These are phyloP conservation scores for Cairneyella variabilis DNA, from an alignment of 495 filamentous ascomycete species.

Conservation along the genomic window DNA sequence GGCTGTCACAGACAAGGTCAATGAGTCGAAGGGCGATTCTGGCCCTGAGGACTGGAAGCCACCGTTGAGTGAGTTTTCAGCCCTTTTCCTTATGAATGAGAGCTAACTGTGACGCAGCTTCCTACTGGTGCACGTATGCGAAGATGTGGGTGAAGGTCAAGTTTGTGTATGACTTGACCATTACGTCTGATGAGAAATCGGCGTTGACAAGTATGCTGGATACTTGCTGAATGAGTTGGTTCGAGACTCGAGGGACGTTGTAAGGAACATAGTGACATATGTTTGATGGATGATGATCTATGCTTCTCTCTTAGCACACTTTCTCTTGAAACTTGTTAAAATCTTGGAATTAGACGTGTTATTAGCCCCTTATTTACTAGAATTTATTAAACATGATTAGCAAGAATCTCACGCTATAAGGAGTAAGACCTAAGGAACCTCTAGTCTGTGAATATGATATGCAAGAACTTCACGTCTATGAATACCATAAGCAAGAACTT, in stretches of 20 bases:
- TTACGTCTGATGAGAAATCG: conserved; percentile 58
- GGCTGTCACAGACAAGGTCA: conserved; percentile 72
- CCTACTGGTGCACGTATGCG: conserved; percentile 74
- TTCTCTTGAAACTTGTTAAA: no score
- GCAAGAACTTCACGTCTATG: no score
- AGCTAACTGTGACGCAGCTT: conserved; percentile 21
- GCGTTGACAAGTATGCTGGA: conserved; percentile 61
- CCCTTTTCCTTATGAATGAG: background rate
- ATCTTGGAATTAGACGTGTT: no score
- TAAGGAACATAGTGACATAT: no score
- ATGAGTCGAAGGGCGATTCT: conserved; percentile 63
- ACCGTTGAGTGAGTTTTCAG: conserved; percentile 42
- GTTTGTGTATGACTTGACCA: conserved; percentile 52
- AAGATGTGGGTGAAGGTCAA: conserved; percentile 70
- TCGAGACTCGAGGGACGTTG: background rate
- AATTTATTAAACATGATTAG: no score
- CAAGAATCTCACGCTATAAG: no score
- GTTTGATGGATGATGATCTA: no score
- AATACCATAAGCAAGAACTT: no score
- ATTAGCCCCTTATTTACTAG: no score
- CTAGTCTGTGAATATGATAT: no score
- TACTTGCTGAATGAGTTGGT: conserved; percentile 45
- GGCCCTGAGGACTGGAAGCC: conserved; percentile 74
- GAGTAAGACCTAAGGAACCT: no score
- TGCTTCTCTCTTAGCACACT: no score